Evolutionary conservation across 805 yeast species (phyloP), one percentile per base, ranked within the genome.

Genomic region (Wickerhamomyces tratensis): DNA sequence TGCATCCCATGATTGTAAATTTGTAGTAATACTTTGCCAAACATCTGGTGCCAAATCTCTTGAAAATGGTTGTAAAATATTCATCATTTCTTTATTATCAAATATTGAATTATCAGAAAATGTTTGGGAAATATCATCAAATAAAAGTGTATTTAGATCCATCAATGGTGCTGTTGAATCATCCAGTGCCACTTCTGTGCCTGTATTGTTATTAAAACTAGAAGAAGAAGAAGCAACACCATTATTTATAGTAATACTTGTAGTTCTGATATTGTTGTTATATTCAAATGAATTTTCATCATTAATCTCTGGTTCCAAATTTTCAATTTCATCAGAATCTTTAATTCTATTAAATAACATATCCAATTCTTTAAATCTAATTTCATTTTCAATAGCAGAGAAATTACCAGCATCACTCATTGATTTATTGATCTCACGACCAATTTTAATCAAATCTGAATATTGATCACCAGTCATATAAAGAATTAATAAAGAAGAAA

Each of bases 401-500:
- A 57, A 58, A 44, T 59, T 59, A 1, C 64, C 64, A 1, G 57
- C 48, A 14, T 47, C 49, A 36, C 57, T 50, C 61, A 59, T 56
- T 12, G 51, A 44, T 41, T 45, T 47, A 41, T 55, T 57, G 35
- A 58, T 31, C 6, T 42, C 44, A 12, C 62, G 37, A 6, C 63
- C 63, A 13, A 39, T 44, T 6, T 37, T 35, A 6, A 51, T 46
- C 3, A 57, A 41, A 14, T 49, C 46, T 1, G 55, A 46, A 38
- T 52, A 52, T 7, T 46, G 37, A n/a, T 46, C 52, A 36, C 52
- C 52, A 12, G 51, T 52, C 54, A 59, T 58, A 25, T 51, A 54
- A 6, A 60, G 50, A 20, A 65, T 58, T 39, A 64, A 44, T 9
- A 63, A 45, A 0, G 70, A 54, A 20, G 64, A 56, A 44, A 64